Conservation (phyloP, 352 stramenopile genomes). For the Globisporangium okanoganense region DNA sequence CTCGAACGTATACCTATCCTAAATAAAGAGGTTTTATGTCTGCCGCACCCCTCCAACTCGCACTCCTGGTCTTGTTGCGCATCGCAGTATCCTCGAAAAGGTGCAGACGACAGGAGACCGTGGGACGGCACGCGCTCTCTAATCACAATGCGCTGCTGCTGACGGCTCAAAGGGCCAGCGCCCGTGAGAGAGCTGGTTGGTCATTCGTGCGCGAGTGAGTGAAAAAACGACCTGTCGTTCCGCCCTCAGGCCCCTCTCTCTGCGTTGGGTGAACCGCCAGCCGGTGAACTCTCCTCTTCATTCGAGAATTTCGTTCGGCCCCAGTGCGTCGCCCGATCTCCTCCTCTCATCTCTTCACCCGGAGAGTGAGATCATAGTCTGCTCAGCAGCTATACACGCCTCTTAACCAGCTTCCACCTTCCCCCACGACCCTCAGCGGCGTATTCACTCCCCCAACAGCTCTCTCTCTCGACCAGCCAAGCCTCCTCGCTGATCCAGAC, state of each 20-base stretch:
- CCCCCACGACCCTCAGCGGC: conserved; percentile 27
- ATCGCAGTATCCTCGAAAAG: neutral
- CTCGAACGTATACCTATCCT: neutral
- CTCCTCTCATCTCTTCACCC: conserved; percentile 30
- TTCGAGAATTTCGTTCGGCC: conserved; percentile 56
- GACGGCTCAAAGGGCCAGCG: conserved; percentile 6
- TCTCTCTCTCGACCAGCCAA: conserved; percentile 8
- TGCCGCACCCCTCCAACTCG: neutral
- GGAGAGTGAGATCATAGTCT: conserved; percentile 27
- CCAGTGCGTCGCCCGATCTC: conserved; percentile 21
- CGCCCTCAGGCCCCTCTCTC: neutral
- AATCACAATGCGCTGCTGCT: neutral
- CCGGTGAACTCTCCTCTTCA: conserved; percentile 10
- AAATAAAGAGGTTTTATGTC: neutral
- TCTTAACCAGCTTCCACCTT: conserved; percentile 4
- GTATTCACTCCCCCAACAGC: conserved; percentile 16
- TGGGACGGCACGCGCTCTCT: conserved; percentile 5
- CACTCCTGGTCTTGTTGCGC: neutral
- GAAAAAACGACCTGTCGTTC: neutral
- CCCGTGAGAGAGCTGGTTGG: conserved; percentile 7
- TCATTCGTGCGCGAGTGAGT: neutral
- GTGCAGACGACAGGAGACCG: conserved; percentile 1
- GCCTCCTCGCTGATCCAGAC: neutral
- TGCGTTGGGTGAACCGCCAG: neutral
- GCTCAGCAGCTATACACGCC: conserved; percentile 21